These are phyloP conservation scores for Plicaturopsis crispa DNA, from an alignment of 768 basidiomycete species.

Conservation along the genomic window DNA sequence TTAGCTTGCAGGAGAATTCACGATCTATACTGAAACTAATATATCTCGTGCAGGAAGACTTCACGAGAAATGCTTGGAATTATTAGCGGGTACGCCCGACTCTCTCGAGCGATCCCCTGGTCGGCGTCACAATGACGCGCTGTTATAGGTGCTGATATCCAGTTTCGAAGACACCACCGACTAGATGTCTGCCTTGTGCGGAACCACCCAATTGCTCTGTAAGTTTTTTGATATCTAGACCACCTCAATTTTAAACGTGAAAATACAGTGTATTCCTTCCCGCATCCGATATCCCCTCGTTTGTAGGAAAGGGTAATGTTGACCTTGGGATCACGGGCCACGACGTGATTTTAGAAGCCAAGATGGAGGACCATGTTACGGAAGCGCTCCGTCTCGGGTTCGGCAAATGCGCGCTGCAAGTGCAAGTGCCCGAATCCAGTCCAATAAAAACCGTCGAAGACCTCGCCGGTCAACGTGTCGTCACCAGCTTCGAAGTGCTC, in stretches of 20 bases:
- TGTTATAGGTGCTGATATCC: slow-evolving; percentile 81
- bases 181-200: slow-evolving; percentile 91
- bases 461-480: slow-evolving; percentile 86
- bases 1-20: neutral
- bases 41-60: slow-evolving; percentile 54
- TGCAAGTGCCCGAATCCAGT: slow-evolving; percentile 83
- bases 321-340: slow-evolving; percentile 97
- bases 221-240: slow-evolving; percentile 18
- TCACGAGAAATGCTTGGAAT: slow-evolving; percentile 81
- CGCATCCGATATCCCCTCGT: slow-evolving; percentile 94
- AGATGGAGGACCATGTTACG: slow-evolving; percentile 71
- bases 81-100: slow-evolving; percentile 63
- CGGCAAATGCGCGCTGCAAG: slow-evolving; percentile 83
- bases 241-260: slow-evolving; percentile 3
- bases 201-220: slow-evolving; percentile 95
- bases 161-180: slow-evolving; percentile 81
- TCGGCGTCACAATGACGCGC: neutral
- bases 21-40: neutral
- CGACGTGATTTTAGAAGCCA: slow-evolving; percentile 90
- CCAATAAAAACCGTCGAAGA: slow-evolving; percentile 65
- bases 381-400: slow-evolving; percentile 84
- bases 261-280: slow-evolving; percentile 83
- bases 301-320: slow-evolving; percentile 96
- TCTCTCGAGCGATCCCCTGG: slow-evolving; percentile 1
- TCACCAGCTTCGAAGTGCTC: slow-evolving; percentile 92